Evolutionary conservation across 164 flowering plant genomes (phyloP).

Genomic region (Berberis vulgaris): DNA sequence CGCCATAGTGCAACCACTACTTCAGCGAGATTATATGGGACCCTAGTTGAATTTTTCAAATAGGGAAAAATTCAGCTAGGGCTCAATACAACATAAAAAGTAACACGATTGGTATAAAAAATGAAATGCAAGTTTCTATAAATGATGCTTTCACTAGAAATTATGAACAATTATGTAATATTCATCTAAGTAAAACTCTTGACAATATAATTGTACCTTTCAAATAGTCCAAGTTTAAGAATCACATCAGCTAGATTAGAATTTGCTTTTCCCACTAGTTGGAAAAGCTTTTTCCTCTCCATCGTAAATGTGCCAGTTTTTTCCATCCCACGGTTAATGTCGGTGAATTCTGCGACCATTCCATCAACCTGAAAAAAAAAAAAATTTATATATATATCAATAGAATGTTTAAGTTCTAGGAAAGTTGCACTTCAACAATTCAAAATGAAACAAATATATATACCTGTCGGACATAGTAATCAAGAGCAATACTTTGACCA

Average conservation of each 20-base stretch:
- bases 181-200: too few species aligned
- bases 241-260: conserved; percentile 93
- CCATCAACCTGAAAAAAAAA: conserved; percentile 70
- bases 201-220: conserved; percentile 50
- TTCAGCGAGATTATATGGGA: too few species aligned
- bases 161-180: too few species aligned
- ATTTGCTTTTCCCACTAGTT: conserved; percentile 90
- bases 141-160: too few species aligned
- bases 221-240: conserved; percentile 93
- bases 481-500: conserved; percentile 97
- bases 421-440: neutral
- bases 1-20: too few species aligned
- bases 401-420: neutral
- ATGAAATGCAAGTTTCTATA: too few species aligned
- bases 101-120: too few species aligned
- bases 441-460: neutral
- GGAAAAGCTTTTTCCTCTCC: conserved; percentile 87
- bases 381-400: neutral
- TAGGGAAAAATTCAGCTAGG: too few species aligned
- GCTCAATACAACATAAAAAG: too few species aligned
- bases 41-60: too few species aligned
- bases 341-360: conserved; percentile 95
- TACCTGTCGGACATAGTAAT: conserved; percentile 95
- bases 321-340: conserved; percentile 91
- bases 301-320: conserved; percentile 93